Conservation (phyloP, 306 rosid genomes). For the Neltuma alba region DNA sequence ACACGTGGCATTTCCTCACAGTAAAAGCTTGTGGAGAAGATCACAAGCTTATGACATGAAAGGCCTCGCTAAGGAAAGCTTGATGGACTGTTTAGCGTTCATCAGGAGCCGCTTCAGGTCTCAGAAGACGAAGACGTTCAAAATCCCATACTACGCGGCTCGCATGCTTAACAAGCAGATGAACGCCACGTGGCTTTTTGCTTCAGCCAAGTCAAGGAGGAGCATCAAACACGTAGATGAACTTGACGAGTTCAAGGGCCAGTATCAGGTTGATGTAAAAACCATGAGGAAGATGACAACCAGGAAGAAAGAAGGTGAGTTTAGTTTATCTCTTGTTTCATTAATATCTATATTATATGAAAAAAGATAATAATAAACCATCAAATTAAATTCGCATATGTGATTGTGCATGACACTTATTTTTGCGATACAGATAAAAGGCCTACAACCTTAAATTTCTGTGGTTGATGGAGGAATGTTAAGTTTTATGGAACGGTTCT, state of each 20-base stretch:
- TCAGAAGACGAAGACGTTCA: constrained; percentile 26
- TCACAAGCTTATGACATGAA: constrained; percentile 74
- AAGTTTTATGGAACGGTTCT: neutral
- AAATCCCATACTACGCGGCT: constrained; percentile 58
- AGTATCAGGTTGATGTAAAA: constrained; percentile 17
- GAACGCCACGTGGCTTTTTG: constrained; percentile 61
- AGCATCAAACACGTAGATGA: constrained; percentile 11
- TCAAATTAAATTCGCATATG: too few relatives aligned
- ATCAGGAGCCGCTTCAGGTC: constrained; percentile 37
- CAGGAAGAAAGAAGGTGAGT: constrained; percentile 33
- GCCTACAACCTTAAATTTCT: neutral
- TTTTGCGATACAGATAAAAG: neutral
- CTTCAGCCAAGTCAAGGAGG: constrained; percentile 34
- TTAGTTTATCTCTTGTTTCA: neutral
- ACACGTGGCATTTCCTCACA: constrained; percentile 45
- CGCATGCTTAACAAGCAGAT: constrained; percentile 62
- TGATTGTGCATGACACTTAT: neutral
- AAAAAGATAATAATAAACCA: neutral
- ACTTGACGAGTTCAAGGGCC: constrained; percentile 4
- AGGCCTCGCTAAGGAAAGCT: constrained; percentile 65
- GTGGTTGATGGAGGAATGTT: neutral
- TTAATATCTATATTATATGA: neutral
- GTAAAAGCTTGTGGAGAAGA: constrained; percentile 81
- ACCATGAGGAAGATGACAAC: constrained; percentile 4
- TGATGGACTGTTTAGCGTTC: constrained; percentile 65